phyloP scores from a whole-genome alignment of 768 basidiomycete genomes.

The Xerocomellus amylosporus region DNA sequence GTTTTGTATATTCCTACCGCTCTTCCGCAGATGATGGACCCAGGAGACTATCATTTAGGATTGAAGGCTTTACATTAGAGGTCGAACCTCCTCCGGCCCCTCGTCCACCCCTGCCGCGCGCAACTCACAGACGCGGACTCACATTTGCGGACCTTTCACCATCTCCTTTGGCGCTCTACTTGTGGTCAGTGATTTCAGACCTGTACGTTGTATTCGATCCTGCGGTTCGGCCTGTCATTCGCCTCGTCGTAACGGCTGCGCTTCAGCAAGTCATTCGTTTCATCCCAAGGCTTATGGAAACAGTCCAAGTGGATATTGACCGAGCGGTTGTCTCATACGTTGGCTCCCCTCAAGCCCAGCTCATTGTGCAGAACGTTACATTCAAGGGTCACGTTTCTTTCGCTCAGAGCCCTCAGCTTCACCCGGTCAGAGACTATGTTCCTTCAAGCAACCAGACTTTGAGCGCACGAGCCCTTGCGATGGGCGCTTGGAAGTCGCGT shows the following conservation, averaged over 20 bases:
- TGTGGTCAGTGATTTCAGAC: conserved; percentile 32
- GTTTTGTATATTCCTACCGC: conserved; percentile 59
- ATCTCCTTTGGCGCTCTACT: conserved; percentile 34
- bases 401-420: conserved; percentile 42
- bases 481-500: conserved; percentile 64
- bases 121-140: conserved; percentile 39
- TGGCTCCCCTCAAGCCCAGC: conserved; percentile 48
- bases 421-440: conserved; percentile 10
- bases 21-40: conserved; percentile 44
- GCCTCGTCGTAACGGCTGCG: conserved; percentile 49
- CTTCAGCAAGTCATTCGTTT: conserved; percentile 60
- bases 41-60: conserved; percentile 57
- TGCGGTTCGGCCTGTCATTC: conserved; percentile 57
- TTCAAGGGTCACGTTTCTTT: conserved; percentile 57
- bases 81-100: conserved; percentile 30
- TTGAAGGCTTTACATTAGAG: conserved; percentile 60
- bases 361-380: conserved; percentile 49
- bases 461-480: conserved; percentile 39
- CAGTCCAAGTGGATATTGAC: conserved; percentile 65
- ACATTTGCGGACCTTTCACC: conserved; percentile 40
- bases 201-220: conserved; percentile 54
- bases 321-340: conserved; percentile 50
- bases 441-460: conserved; percentile 14
- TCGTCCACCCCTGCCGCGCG: conserved; percentile 15
- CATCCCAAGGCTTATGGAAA: conserved; percentile 66